Evolutionary conservation across 2,329 filamentous ascomycete species (phyloP).

Genomic region (Basipetospora sp.): DNA sequence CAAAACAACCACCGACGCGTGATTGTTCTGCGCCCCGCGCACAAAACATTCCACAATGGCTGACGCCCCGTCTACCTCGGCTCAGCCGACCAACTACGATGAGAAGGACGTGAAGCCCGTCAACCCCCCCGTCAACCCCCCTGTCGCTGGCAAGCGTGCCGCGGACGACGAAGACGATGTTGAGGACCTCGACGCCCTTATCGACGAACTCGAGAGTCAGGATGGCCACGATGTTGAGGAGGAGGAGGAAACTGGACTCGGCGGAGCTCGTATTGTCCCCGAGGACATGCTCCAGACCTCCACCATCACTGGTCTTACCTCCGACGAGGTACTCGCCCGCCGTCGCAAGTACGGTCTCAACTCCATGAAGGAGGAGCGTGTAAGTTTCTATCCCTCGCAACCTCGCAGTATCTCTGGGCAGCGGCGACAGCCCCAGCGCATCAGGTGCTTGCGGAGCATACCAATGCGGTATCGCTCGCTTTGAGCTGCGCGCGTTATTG

Average conservation of each 20-base stretch:
- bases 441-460: no score
- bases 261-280: slow-evolving; percentile 47
- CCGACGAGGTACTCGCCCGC: slow-evolving; percentile 47
- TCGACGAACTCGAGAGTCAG: slow-evolving; percentile 72
- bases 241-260: slow-evolving; percentile 29
- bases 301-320: slow-evolving; percentile 51
- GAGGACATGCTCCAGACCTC: slow-evolving; percentile 69
- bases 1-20: no score
- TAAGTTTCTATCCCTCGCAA: no score
- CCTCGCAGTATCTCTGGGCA: no score
- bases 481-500: no score
- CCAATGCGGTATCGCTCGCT: no score
- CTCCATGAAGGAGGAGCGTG: slow-evolving; percentile 82
- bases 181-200: slow-evolving; percentile 73
- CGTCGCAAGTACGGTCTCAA: slow-evolving; percentile 68
- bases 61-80: slow-evolving; percentile 32
- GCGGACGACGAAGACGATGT: slow-evolving; percentile 57
- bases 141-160: slow-evolving; percentile 24
- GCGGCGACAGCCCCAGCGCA: no score
- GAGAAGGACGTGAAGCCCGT: slow-evolving; percentile 37
- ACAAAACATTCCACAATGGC: slow-evolving; percentile 40
- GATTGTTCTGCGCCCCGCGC: no score
- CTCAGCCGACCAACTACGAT: slow-evolving; percentile 45
- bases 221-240: slow-evolving; percentile 50
- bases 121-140: slow-evolving; percentile 16